Conservation (phyloP, 1,284 basidiomycete species). For the Peniophora sp. region DNA sequence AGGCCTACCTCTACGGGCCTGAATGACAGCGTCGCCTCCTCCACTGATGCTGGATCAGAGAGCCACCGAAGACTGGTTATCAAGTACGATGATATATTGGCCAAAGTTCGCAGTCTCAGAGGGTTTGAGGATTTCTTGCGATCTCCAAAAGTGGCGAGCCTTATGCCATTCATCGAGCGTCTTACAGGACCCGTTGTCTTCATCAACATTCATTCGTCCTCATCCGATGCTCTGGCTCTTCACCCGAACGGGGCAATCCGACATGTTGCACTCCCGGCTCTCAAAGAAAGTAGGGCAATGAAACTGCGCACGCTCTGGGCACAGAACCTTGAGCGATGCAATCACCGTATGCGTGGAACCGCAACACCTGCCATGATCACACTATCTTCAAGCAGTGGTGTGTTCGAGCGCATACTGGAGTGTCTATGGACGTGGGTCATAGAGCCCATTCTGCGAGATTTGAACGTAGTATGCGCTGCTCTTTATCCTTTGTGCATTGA, state of each 20-base stretch:
- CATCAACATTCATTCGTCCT: neutral
- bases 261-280: slow-evolving; percentile 16
- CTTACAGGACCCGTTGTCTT: neutral
- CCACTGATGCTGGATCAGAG: too few relatives aligned
- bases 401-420: neutral
- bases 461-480: neutral
- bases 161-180: neutral
- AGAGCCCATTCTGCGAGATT: neutral
- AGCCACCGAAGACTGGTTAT: neutral
- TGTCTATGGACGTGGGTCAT: neutral
- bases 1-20: too few relatives aligned
- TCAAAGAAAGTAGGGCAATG: slow-evolving; percentile 7
- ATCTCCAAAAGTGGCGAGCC: neutral
- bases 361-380: neutral
- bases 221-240: neutral
- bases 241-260: neutral
- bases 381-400: neutral
- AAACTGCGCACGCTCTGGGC: neutral
- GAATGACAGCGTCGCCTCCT: too few relatives aligned
- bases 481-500: too few relatives aligned
- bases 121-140: slow-evolving; percentile 8
- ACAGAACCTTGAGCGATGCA: neutral
- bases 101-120: slow-evolving; percentile 1
- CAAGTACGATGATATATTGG: neutral
- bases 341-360: neutral